Conservation (phyloP, 345 rosid species). For the Laguncularia racemosa region DNA sequence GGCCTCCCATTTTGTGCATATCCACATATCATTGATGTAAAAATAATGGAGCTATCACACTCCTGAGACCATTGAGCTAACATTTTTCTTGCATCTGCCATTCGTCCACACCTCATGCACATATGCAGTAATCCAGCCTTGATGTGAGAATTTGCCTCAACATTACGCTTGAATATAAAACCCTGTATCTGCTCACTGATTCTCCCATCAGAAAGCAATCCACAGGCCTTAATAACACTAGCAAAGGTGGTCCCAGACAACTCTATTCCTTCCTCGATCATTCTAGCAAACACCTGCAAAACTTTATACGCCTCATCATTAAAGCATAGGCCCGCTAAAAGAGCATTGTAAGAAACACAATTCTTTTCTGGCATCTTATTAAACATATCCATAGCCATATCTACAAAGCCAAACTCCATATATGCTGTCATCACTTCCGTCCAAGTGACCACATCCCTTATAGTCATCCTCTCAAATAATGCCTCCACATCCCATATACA, state of each 20-base stretch:
- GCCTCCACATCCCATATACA: slow-evolving; percentile 31
- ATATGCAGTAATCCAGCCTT: slow-evolving; percentile 71
- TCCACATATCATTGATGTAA: slow-evolving; percentile 72
- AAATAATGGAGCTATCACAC: slow-evolving; percentile 32
- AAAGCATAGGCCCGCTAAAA: slow-evolving; percentile 61
- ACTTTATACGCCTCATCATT: slow-evolving; percentile 47
- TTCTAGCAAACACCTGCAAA: slow-evolving; percentile 37
- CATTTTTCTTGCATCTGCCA: slow-evolving; percentile 67
- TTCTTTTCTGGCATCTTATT: slow-evolving; percentile 58
- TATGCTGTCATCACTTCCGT: slow-evolving; percentile 61
- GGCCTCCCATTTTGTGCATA: slow-evolving; percentile 67
- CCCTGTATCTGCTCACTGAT: slow-evolving; percentile 72
- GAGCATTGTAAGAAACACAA: slow-evolving; percentile 48
- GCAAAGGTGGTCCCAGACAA: slow-evolving; percentile 60
- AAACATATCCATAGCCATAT: slow-evolving; percentile 51
- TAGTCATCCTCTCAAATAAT: slow-evolving; percentile 42
- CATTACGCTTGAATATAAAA: slow-evolving; percentile 57
- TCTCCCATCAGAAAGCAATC: slow-evolving; percentile 31
- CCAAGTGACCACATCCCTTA: slow-evolving; percentile 54
- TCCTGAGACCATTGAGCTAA: slow-evolving; percentile 42
- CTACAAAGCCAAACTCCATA: slow-evolving; percentile 59
- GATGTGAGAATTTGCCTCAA: slow-evolving; percentile 40
- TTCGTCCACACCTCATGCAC: slow-evolving; percentile 76
- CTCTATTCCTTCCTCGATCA: slow-evolving; percentile 49
- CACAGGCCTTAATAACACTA: slow-evolving; percentile 57